These are phyloP conservation scores for Nannizziopsis barbatae DNA, from an alignment of 2,329 filamentous ascomycete species.

Conservation along the genomic window DNA sequence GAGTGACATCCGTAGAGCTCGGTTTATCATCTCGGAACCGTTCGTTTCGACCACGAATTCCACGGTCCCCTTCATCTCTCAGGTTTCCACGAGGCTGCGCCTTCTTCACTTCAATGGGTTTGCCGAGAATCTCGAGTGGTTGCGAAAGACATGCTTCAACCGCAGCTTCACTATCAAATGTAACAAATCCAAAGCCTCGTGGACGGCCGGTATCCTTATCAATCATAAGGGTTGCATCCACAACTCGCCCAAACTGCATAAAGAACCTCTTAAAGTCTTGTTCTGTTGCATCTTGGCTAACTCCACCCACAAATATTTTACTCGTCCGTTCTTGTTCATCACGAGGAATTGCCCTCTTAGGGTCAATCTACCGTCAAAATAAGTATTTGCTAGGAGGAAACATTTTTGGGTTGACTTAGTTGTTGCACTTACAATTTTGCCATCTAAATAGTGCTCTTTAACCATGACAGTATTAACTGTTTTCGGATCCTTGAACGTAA, in stretches of 20 bases:
- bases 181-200: slow-evolving; percentile 93
- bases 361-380: slow-evolving; percentile 62
- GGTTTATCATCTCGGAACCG: slow-evolving; percentile 33
- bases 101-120: slow-evolving; percentile 96
- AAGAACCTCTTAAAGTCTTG: slow-evolving; percentile 96
- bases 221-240: slow-evolving; percentile 98
- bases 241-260: slow-evolving; percentile 86
- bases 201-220: slow-evolving; percentile 98
- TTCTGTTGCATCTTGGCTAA: slow-evolving; percentile 93
- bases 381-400: neutral
- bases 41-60: slow-evolving; percentile 39
- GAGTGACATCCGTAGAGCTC: slow-evolving; percentile 30
- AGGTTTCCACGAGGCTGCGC: slow-evolving; percentile 92
- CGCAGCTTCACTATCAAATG: slow-evolving; percentile 89
- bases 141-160: slow-evolving; percentile 81
- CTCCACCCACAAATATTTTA: slow-evolving; percentile 97
- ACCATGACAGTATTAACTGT: slow-evolving; percentile 99
- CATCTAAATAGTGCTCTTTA: slow-evolving; percentile 95
- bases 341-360: slow-evolving; percentile 89
- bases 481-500: slow-evolving; percentile 95
- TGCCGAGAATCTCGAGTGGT: slow-evolving; percentile 84
- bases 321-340: slow-evolving; percentile 97
- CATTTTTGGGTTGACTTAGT: neutral
- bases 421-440: slow-evolving; percentile 69
- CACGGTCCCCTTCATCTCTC: slow-evolving; percentile 74